phyloP scores from a whole-genome alignment of 768 basidiomycete genomes.

The Hericium rajendrae region DNA sequence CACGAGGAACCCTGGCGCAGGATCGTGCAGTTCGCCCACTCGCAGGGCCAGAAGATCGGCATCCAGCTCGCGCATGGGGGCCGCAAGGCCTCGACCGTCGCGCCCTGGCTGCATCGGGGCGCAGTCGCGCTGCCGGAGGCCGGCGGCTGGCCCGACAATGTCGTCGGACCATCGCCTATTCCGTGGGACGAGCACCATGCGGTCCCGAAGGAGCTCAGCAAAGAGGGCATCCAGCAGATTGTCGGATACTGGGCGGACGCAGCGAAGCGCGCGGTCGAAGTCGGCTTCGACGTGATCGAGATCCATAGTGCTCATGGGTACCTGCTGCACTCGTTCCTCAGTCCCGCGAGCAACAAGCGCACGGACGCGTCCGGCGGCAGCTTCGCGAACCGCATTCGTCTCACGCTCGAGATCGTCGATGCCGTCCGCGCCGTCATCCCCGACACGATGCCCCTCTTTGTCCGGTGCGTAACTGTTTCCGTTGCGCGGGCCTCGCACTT shows the following conservation, averaged over 20 bases:
- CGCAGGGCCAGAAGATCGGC: conserved; percentile 59
- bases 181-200: conserved; percentile 26
- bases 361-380: conserved; percentile 41
- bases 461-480: conserved; percentile 35
- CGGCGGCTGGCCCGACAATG: conserved; percentile 30
- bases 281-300: conserved; percentile 16
- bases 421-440: conserved; percentile 56
- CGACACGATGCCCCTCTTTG: conserved; percentile 58
- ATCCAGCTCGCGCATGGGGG: conserved; percentile 75
- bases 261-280: conserved; percentile 20
- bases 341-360: conserved; percentile 32
- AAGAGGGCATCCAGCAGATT: conserved; percentile 28
- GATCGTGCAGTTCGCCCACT: conserved; percentile 64
- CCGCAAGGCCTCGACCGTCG: conserved; percentile 56
- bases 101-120: conserved; percentile 45
- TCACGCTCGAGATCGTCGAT: conserved; percentile 55
- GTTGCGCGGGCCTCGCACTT: conserved; percentile 1
- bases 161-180: conserved; percentile 27
- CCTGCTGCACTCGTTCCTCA: conserved; percentile 26
- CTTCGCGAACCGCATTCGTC: conserved; percentile 41
- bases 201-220: conserved; percentile 27
- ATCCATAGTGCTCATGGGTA: conserved; percentile 19
- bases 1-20: conserved; percentile 38
- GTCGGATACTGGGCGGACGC: conserved; percentile 27
- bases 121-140: conserved; percentile 24